Conservation (phyloP, 2,329 filamentous ascomycete species). For the Phyllosticta ampelicida region DNA sequence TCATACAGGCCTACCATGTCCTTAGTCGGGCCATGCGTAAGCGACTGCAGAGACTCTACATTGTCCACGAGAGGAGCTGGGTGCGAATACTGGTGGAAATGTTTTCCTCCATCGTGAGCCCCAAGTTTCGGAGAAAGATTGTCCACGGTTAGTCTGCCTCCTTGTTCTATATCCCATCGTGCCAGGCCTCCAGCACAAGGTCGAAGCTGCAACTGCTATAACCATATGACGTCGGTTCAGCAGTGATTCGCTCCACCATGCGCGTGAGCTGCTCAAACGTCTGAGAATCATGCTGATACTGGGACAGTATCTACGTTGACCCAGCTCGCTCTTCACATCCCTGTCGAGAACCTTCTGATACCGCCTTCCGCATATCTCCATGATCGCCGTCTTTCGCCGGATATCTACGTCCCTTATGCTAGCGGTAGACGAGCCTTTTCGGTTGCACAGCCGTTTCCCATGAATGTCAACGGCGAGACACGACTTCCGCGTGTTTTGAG, state of each 20-base stretch:
- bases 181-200: too few species aligned
- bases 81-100: slow-evolving; percentile 45
- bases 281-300: background rate
- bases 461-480: slow-evolving; percentile 32
- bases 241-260: too few species aligned
- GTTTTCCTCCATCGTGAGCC: slow-evolving; percentile 46
- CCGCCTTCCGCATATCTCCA: slow-evolving; percentile 44
- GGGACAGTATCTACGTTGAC: slow-evolving; percentile 37
- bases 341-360: slow-evolving; percentile 43
- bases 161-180: background rate
- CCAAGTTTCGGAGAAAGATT: slow-evolving; percentile 48
- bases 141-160: slow-evolving; percentile 34
- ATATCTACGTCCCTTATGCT: slow-evolving; percentile 38
- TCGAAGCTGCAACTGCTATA: too few species aligned
- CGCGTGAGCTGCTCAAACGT: background rate
- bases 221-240: too few species aligned
- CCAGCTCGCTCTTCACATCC: slow-evolving; percentile 39
- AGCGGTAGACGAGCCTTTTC: slow-evolving; percentile 38
- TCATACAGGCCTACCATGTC: slow-evolving; percentile 46
- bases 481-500: slow-evolving; percentile 42
- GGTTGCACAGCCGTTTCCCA: slow-evolving; percentile 38
- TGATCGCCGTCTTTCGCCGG: slow-evolving; percentile 39
- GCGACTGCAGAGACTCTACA: slow-evolving; percentile 44
- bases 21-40: slow-evolving; percentile 45
- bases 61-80: slow-evolving; percentile 48